Conservation (phyloP, 208 protist genomes). For the Leishmania guyanensis region DNA sequence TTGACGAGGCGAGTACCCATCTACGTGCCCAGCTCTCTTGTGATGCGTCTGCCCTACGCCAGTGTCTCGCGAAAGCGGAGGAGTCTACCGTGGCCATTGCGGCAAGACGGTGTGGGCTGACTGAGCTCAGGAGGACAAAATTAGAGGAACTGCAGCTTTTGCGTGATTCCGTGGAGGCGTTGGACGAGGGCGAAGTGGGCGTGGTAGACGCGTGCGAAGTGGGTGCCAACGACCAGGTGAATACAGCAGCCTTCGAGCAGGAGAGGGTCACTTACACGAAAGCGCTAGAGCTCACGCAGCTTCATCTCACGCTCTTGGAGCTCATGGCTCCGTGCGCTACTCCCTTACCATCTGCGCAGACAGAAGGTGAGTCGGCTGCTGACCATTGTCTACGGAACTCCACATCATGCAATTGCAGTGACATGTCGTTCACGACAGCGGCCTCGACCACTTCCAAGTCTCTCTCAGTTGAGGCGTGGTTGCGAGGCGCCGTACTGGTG, state of each 20-base stretch:
- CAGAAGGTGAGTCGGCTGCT: not conserved
- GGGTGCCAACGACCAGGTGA: not conserved
- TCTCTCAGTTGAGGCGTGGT: constrained; percentile 36
- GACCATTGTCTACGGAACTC: not conserved
- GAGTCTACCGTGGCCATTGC: not conserved
- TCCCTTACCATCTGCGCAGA: not conserved
- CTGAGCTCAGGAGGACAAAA: not conserved
- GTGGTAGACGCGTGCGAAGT: not conserved
- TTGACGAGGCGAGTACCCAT: not conserved
- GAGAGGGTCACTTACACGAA: not conserved
- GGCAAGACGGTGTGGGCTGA: not conserved
- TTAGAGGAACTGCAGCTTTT: not conserved
- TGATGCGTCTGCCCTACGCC: not conserved
- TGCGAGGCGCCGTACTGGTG: constrained; percentile 43
- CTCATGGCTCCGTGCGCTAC: not conserved
- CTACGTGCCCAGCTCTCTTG: not conserved
- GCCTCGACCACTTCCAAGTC: not conserved
- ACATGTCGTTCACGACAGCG: not conserved
- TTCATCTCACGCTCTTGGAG: not conserved
- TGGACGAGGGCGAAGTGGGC: not conserved
- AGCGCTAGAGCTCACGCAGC: not conserved
- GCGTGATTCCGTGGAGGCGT: not conserved
- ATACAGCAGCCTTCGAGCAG: not conserved
- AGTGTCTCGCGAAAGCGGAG: not conserved
- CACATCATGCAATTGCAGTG: not conserved